Evolutionary conservation across 2,329 filamentous ascomycete species (phyloP), one percentile per base, ranked within the genome.

Genomic region (Rhynchosporium graminicola): DNA sequence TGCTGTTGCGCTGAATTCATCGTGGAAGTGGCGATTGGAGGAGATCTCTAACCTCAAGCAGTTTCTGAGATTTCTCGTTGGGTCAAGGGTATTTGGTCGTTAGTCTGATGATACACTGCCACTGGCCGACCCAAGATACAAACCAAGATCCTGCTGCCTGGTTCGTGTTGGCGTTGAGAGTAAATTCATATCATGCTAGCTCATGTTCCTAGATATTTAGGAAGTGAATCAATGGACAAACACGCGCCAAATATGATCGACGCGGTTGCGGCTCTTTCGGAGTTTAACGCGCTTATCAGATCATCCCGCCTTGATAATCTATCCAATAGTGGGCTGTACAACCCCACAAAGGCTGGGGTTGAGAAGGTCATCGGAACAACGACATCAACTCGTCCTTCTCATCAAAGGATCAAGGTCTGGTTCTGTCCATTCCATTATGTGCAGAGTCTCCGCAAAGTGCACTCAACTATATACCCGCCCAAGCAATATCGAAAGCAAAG

Each of bases 281-380:
- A 59, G 29, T 52, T 40, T 45, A 33, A 40, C 45, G 28, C 45
- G 29, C 43, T 48, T 40, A 60, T 60, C 58, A 36, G 13, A 33
- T 20, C 20, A 20, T 20, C 46, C 36, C 48, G 48, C 43, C 57
- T 47, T 10, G 43, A 33, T 29, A 46, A 52, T 43, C 26, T 28
- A 45, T 31, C 59, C 63, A 63, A 64, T 64, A 42, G 45, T 10
- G 33, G 28, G 48, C 20, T 20, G 20, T 20, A 9, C 51, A n/a
- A 60, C 65, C 67, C 62, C 67, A 69, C 63, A 65, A 66, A 66
- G 60, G 26, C 28, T 29, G 59, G 40, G 59, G 61, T 26, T 42
- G 43, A 58, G 3, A 43, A 64, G 54, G 51, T 63, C 65, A 66
- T 46, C 56, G 48, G 60, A 43, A 59, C 29, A 51, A 31, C 45